Conservation (phyloP, 1,139 yeast genomes). For the Kodamaea derodonti region DNA sequence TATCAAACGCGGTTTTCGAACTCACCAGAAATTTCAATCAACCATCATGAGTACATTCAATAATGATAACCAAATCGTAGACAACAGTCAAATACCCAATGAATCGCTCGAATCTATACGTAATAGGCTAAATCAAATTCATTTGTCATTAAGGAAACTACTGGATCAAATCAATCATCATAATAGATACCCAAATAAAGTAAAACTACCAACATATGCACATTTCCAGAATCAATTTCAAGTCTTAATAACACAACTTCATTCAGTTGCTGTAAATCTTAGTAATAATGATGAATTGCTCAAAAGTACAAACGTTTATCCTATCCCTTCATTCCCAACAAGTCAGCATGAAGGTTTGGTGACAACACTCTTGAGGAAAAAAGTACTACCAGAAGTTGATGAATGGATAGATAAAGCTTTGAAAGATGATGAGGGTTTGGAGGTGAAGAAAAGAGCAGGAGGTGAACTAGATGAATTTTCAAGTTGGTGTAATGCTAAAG, state of each 20-base stretch:
- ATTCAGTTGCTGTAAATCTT: conserved; percentile 66
- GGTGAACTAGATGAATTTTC: conserved; percentile 51
- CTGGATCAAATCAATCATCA: conserved; percentile 42
- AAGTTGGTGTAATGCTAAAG: conserved; percentile 57
- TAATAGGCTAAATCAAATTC: conserved; percentile 43
- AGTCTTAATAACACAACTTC: conserved; percentile 76
- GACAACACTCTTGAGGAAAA: conserved; percentile 80
- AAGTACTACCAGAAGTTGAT: conserved; percentile 84
- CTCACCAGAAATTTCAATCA: no score
- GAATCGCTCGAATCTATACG: conserved; percentile 43
- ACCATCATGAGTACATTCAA: no score
- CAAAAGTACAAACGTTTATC: conserved; percentile 70
- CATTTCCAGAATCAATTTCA: conserved; percentile 74
- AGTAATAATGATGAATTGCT: conserved; percentile 59
- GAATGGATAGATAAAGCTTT: conserved; percentile 73
- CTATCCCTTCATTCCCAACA: conserved; percentile 79
- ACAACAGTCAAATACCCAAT: conserved; percentile 29
- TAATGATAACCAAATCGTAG: conserved; percentile 8
- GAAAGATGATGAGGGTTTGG: conserved; percentile 17
- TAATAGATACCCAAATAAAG: conserved; percentile 35
- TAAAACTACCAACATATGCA: conserved; percentile 38
- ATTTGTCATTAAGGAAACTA: conserved; percentile 40
- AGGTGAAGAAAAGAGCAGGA: conserved; percentile 20
- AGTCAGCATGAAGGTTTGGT: conserved; percentile 77
- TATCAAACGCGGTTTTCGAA: no score